These are phyloP conservation scores for Phytophthora rubi DNA, from an alignment of 352 stramenopile species.

Conservation along the genomic window DNA sequence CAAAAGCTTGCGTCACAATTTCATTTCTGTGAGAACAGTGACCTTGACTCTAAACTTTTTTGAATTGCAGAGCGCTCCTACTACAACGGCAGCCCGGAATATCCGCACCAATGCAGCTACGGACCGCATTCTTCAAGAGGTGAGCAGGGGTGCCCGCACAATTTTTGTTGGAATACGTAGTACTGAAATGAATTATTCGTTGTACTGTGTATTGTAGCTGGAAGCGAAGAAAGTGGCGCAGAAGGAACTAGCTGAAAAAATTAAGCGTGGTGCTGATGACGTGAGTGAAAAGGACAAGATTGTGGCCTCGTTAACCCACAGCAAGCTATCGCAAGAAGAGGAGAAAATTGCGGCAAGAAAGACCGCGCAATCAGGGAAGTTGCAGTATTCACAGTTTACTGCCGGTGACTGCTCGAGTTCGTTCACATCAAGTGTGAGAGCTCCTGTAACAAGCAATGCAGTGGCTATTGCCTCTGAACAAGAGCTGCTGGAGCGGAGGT, in stretches of 20 bases:
- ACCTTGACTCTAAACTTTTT: not conserved
- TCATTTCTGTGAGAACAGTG: not conserved
- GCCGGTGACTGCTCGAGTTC: slow-evolving; percentile 90
- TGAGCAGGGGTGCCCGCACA: slow-evolving; percentile 11
- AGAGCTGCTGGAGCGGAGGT: slow-evolving; percentile 79
- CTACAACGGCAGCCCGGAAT: slow-evolving; percentile 42
- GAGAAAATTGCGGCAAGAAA: slow-evolving; percentile 13
- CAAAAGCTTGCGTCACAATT: not conserved
- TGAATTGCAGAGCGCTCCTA: slow-evolving; percentile 17
- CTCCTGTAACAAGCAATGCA: slow-evolving; percentile 71
- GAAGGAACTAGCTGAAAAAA: slow-evolving; percentile 72
- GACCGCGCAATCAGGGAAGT: slow-evolving; percentile 25
- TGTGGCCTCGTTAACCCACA: slow-evolving; percentile 72
- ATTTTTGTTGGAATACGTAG: not conserved
- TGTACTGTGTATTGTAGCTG: slow-evolving; percentile 37
- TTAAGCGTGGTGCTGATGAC: slow-evolving; percentile 56
- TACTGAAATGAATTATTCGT: not conserved
- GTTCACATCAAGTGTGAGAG: slow-evolving; percentile 95
- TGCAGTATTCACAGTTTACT: slow-evolving; percentile 89
- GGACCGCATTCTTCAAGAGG: slow-evolving; percentile 82
- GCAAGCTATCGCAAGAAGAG: slow-evolving; percentile 37
- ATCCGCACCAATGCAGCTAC: slow-evolving; percentile 88
- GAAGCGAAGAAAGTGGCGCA: slow-evolving; percentile 70
- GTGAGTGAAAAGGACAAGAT: slow-evolving; percentile 83
- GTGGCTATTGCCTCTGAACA: slow-evolving; percentile 56